Base-by-base conservation (phyloP, 805 yeast species). In the Saccharomycopsis fermentans region DNA sequence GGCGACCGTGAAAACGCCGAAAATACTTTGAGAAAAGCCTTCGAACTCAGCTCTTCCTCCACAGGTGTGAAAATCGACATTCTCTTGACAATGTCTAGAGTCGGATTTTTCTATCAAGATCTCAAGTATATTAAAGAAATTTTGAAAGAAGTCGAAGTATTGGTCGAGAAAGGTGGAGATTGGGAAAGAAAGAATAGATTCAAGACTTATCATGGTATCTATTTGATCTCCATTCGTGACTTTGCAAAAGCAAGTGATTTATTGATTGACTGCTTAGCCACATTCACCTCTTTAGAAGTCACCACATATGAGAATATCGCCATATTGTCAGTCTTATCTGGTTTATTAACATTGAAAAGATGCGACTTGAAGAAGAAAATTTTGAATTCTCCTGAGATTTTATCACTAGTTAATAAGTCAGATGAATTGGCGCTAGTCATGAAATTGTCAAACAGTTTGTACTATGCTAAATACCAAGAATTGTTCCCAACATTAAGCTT, bases 121-220 rank as follows among this genome's bases (percentile, higher is more conserved):
- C 83, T 83, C 68, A 71, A 74, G 5, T 81, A 81, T 63, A 85
- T 87, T 52, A 80, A 84, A 60, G 82, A 82, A 65, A 84, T 85
- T 67, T 78, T 94, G 63, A 92, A 86, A 58, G 83, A 83, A 65
- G 83, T 86, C 19, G 83, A 86, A 67, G 68, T 74, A 26, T 78
- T 89, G 69, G 90, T 94, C 67, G 98, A 92, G 67, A 87, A 90
- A 67, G 99, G 98, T 58, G 99, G 99, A 62, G 99, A 94, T 71
- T 94, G 99, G 99, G 99, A 94, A 74, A 87, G 99, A 72, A 84
- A 96, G 68, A 94, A 94, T 74, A 77, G 97, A 65, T 90, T 81
- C 77, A 94, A 94, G 75, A 88, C 97, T 5, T 94, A 94, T 72
- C 73, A 81, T 59, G 99, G 99, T 24, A 78, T 94, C 54, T 88